Conservation (phyloP, 805 yeast genomes). For the Cyberlindnera bimundalis region DNA sequence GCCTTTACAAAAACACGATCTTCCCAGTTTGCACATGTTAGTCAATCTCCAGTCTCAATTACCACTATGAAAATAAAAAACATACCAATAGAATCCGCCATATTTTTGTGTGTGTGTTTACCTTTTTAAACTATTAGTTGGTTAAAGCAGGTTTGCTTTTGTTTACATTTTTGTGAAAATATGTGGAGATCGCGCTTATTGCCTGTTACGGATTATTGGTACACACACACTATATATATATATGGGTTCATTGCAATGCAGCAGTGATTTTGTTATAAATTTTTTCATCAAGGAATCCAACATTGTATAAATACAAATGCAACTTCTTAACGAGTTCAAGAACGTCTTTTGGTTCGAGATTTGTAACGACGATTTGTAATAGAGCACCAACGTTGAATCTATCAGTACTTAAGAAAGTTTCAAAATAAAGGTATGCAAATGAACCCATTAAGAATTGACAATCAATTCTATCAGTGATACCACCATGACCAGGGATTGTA, state of each 20-base stretch:
- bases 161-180: slow-evolving; percentile 1
- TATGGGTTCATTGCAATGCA: slow-evolving; percentile 1
- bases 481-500: slow-evolving; percentile 99
- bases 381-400: slow-evolving; percentile 71
- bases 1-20: slow-evolving; percentile 84
- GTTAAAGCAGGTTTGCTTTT: no score
- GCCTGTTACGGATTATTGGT: background rate
- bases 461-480: slow-evolving; percentile 95
- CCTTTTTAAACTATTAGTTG: no score
- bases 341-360: slow-evolving; percentile 64
- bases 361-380: slow-evolving; percentile 70
- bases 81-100: slow-evolving; percentile 51
- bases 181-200: slow-evolving; percentile 1
- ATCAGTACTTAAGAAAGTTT: slow-evolving; percentile 78
- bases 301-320: slow-evolving; percentile 32
- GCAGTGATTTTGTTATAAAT: slow-evolving; percentile 26
- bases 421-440: slow-evolving; percentile 86
- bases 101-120: slow-evolving; percentile 14
- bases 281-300: slow-evolving; percentile 38
- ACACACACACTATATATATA: background rate
- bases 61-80: no score
- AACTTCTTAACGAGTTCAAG: slow-evolving; percentile 57
- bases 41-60: no score
- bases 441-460: slow-evolving; percentile 98
- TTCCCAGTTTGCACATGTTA: slow-evolving; percentile 17